These are phyloP conservation scores for Mortierella polycephala DNA, from an alignment of 371 early-diverging fungal species.

Conservation along the genomic window DNA sequence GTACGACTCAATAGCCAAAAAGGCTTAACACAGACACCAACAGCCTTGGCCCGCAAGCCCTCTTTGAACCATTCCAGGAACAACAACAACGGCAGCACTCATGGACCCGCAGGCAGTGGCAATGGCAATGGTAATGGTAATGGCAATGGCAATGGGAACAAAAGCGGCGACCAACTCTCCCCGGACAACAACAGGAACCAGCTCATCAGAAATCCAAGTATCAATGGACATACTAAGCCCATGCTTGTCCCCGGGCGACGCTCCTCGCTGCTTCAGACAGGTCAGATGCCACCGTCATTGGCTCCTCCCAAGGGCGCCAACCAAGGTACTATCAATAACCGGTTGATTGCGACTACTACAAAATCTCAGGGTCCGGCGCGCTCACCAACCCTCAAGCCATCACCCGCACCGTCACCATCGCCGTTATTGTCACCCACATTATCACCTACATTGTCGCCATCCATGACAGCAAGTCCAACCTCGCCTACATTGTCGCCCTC, in stretches of 20 bases:
- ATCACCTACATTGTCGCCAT: conserved; percentile 1
- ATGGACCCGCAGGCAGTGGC: neutral
- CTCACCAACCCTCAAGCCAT: conserved; percentile 1
- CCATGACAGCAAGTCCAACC: neutral
- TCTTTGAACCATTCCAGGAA: conserved; percentile 1
- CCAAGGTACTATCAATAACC: neutral
- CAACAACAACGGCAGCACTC: neutral
- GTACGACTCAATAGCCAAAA: no score
- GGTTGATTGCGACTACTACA: neutral
- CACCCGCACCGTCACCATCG: neutral
- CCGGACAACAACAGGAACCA: neutral
- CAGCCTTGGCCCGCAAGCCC: conserved; percentile 9
- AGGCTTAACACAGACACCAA: neutral
- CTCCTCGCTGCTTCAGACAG: conserved; percentile 35
- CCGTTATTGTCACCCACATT: neutral
- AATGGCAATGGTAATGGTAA: neutral
- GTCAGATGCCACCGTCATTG: conserved; percentile 14
- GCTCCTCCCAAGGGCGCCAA: neutral
- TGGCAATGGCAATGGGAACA: conserved; percentile 1
- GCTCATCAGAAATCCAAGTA: conserved; percentile 13
- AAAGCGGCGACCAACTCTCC: neutral
- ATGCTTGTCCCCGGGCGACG: conserved; percentile 42
- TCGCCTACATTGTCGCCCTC: conserved; percentile 15
- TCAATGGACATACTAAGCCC: conserved; percentile 20
- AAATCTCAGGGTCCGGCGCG: neutral